A percentile compares a stretch with the other conserved stretches of the same genome.
phyloP scores from a whole-genome alignment of 2,329 filamentous ascomycete genomes.

The Sclerotinia borealis region DNA sequence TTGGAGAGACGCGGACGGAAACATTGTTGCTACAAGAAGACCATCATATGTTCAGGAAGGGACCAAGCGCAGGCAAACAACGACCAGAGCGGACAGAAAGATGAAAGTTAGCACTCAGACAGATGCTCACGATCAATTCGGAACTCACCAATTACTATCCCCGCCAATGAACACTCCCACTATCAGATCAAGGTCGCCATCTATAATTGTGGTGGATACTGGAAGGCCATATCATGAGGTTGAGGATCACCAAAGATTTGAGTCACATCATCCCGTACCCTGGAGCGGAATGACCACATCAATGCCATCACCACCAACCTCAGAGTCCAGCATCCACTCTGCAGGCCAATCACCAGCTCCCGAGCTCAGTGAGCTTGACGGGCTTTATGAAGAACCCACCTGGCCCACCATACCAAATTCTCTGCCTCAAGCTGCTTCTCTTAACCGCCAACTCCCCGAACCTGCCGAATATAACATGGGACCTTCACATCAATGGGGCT shows the following conservation, averaged over 20 bases:
- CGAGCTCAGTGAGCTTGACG: conserved; percentile 26
- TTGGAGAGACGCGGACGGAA: conserved; percentile 43
- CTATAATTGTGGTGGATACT: conserved; percentile 25
- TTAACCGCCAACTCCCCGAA: conserved; percentile 6
- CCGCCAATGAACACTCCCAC: conserved; percentile 18
- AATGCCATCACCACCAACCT: conserved; percentile 27
- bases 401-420: conserved; percentile 23
- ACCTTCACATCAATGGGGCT: conserved; percentile 25
- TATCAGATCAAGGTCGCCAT: conserved; percentile 22
- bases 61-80: conserved; percentile 23
- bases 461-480: conserved; percentile 23
- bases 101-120: conserved; percentile 5
- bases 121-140: conserved; percentile 4
- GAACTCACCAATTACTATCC: conserved; percentile 9
- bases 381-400: conserved; percentile 27
- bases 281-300: conserved; percentile 22
- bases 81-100: conserved; percentile 18
- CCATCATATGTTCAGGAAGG: conserved; percentile 31
- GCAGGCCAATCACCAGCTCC: conserved; percentile 11
- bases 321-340: conserved; percentile 16
- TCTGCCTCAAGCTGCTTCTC: conserved; percentile 17
- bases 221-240: conserved; percentile 6
- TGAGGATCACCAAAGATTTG: conserved; percentile 10
- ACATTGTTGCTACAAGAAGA: conserved; percentile 38
- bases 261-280: conserved; percentile 14